These are phyloP conservation scores for Tricholoma sp. DNA, from an alignment of 768 basidiomycete genomes.

Conservation along the genomic window DNA sequence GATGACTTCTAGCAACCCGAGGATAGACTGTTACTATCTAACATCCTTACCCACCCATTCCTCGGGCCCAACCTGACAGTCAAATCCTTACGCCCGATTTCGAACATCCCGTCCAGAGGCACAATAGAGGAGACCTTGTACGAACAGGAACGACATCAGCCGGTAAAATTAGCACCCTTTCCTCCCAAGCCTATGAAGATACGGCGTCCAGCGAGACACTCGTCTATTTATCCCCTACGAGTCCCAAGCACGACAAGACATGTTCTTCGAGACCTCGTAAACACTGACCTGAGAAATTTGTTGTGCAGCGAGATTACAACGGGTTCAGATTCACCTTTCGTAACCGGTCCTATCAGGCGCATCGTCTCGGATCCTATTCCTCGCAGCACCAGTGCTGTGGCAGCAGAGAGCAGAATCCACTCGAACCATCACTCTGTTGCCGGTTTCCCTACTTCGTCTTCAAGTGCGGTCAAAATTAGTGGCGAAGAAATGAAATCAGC, in stretches of 20 bases:
- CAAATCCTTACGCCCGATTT: slow-evolving; percentile 4
- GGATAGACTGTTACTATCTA: slow-evolving; percentile 11
- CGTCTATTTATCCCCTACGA: slow-evolving; percentile 6
- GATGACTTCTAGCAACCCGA: slow-evolving; percentile 10
- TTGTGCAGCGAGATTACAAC: slow-evolving; percentile 15
- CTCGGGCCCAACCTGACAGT: slow-evolving; percentile 5
- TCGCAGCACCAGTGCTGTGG: neutral
- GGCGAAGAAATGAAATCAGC: neutral
- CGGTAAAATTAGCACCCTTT: neutral
- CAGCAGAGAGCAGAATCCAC: neutral
- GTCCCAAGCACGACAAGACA: slow-evolving; percentile 1
- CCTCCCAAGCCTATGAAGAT: neutral
- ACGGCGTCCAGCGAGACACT: slow-evolving; percentile 3
- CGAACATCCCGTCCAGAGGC: neutral
- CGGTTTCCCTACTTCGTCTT: neutral
- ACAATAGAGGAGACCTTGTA: neutral
- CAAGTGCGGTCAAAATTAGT: neutral
- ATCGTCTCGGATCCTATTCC: slow-evolving; percentile 29
- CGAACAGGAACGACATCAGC: neutral
- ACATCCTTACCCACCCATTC: slow-evolving; percentile 12
- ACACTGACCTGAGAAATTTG: slow-evolving; percentile 15
- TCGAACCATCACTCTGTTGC: neutral
- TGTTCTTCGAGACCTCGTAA: slow-evolving; percentile 16
- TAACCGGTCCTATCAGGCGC: slow-evolving; percentile 15
- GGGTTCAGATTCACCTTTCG: neutral